Conservation (phyloP, 345 rosid species). For the Citrus sinensis region DNA sequence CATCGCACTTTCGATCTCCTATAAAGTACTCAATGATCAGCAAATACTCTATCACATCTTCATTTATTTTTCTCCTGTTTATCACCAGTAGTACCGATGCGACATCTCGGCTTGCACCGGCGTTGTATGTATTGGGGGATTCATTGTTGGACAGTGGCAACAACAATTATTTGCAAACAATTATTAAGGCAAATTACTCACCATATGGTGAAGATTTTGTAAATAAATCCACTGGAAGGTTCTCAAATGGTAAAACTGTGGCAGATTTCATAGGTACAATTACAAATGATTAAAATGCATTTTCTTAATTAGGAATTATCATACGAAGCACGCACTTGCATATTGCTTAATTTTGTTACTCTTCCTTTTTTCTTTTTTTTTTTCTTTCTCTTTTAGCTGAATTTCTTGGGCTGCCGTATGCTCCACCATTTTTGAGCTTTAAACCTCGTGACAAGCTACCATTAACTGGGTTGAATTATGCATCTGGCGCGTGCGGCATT, state of each 20-base stretch:
- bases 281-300: too few species aligned
- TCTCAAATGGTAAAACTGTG: conserved; percentile 43
- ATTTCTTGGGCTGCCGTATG: conserved; percentile 38
- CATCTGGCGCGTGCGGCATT: conserved; percentile 49
- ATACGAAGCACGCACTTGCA: background rate
- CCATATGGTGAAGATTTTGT: conserved; percentile 41
- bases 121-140: conserved; percentile 46
- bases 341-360: too few species aligned
- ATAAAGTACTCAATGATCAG: background rate
- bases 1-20: too few species aligned
- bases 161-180: conserved; percentile 41
- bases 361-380: background rate
- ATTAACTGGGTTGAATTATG: conserved; percentile 41
- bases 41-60: background rate
- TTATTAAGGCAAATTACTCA: conserved; percentile 30
- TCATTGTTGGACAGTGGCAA: conserved; percentile 49
- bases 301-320: too few species aligned
- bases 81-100: background rate
- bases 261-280: conserved; percentile 39
- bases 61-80: background rate
- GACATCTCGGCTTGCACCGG: conserved; percentile 20
- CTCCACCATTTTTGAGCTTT: conserved; percentile 34
- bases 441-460: background rate
- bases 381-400: conserved; percentile 26
- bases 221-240: conserved; percentile 37